Percentiles rank a stretch among this genome's conserved stretches.
Conservation (phyloP, 768 basidiomycete genomes). For the Baorangia bicolor region DNA sequence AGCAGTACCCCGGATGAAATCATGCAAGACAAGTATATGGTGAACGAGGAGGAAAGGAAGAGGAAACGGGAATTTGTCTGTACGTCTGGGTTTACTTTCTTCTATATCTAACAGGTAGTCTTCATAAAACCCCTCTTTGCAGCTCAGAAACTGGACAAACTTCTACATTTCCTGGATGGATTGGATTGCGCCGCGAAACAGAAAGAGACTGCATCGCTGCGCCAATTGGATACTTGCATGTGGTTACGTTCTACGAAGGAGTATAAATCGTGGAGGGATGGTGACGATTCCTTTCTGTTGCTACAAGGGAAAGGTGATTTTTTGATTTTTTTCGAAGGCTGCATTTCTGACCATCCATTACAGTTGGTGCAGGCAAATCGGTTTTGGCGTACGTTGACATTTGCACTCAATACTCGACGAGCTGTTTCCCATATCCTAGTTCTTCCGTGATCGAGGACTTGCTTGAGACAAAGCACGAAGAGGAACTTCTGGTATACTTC, state of each 20-base stretch:
- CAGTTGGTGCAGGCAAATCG: neutral
- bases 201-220: neutral
- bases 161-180: neutral
- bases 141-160: neutral
- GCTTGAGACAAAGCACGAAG: no score
- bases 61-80: no score
- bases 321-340: neutral
- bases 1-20: no score
- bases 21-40: no score
- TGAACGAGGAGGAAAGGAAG: no score
- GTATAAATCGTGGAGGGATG: neutral
- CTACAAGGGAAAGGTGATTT: conserved; percentile 1
- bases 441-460: neutral
- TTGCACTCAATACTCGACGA: neutral
- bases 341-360: neutral
- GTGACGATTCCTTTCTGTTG: neutral
- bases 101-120: no score
- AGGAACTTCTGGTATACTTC: no score
- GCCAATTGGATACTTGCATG: neutral
- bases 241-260: neutral
- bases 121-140: no score
- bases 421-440: neutral
- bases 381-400: neutral
- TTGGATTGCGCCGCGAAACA: neutral
- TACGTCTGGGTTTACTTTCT: no score